A percentile compares a stretch with the other conserved stretches of the same genome.
phyloP scores from a whole-genome alignment of 1,139 yeast genomes.

The Ogataea hybrid region DNA sequence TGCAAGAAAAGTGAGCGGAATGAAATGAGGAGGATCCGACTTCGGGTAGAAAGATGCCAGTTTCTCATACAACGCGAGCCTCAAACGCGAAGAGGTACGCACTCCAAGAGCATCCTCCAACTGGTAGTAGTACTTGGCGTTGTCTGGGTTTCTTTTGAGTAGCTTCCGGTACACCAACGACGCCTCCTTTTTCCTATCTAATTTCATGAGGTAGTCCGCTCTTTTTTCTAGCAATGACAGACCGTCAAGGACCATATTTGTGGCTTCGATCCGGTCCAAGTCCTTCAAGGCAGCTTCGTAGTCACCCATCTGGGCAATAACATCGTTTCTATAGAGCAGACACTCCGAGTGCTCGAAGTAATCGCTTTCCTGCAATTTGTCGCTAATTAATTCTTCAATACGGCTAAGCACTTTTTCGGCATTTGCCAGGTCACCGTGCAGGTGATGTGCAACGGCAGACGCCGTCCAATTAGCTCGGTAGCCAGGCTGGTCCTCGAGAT shows the following conservation, averaged over 20 bases:
- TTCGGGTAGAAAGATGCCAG: slow-evolving; percentile 72
- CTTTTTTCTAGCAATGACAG: slow-evolving; percentile 62
- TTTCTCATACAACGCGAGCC: slow-evolving; percentile 60
- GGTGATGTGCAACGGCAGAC: slow-evolving; percentile 80
- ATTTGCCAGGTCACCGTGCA: slow-evolving; percentile 60
- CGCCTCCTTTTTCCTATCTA: slow-evolving; percentile 55
- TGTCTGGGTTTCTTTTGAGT: slow-evolving; percentile 85
- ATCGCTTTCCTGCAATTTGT: slow-evolving; percentile 65
- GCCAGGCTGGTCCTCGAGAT: slow-evolving; percentile 77
- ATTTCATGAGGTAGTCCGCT: slow-evolving; percentile 53
- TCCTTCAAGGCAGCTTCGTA: slow-evolving; percentile 60
- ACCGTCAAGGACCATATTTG: slow-evolving; percentile 53
- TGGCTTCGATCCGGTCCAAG: slow-evolving; percentile 50
- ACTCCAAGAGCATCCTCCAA: slow-evolving; percentile 65
- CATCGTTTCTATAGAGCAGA: slow-evolving; percentile 65
- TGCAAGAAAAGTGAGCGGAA: slow-evolving; percentile 73
- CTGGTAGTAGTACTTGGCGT: slow-evolving; percentile 58
- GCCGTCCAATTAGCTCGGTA: slow-evolving; percentile 92
- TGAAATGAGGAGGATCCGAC: slow-evolving; percentile 74
- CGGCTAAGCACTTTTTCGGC: slow-evolving; percentile 73
- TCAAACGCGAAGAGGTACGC: slow-evolving; percentile 34
- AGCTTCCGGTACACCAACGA: slow-evolving; percentile 65
- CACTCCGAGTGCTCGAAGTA: slow-evolving; percentile 80
- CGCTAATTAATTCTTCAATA: slow-evolving; percentile 72
- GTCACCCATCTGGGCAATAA: slow-evolving; percentile 65